A percentile compares a stretch with the other conserved stretches of the same genome.
Evolutionary conservation across 2,329 filamentous ascomycete genomes (phyloP).

Genomic region (Acrocalymma vagum): DNA sequence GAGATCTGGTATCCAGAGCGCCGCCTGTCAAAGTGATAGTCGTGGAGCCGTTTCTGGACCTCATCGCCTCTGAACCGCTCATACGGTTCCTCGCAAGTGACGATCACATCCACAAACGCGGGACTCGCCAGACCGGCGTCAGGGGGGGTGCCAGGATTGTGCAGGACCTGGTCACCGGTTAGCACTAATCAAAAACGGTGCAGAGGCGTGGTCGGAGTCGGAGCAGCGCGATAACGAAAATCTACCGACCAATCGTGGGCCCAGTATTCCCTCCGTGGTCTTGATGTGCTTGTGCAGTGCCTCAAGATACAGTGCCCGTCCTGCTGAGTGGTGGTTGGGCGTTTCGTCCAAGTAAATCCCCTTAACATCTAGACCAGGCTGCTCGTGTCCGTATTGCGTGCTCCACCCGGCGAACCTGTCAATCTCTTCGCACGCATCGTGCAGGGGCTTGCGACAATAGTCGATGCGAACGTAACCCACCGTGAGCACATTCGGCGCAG

Average conservation of each 20-base stretch:
- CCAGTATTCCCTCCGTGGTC: slow-evolving; percentile 6
- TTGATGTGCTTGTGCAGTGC: slow-evolving; percentile 9
- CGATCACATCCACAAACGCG: slow-evolving; percentile 5
- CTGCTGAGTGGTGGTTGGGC: slow-evolving; percentile 29
- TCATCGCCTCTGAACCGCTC: slow-evolving; percentile 2
- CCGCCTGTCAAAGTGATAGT: slow-evolving; percentile 1
- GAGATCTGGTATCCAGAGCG: slow-evolving; percentile 8
- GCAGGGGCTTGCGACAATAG: slow-evolving; percentile 42
- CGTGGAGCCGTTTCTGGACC: slow-evolving; percentile 3
- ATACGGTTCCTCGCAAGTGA: slow-evolving; percentile 9
- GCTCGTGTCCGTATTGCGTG: slow-evolving; percentile 20
- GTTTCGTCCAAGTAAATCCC: slow-evolving; percentile 62
- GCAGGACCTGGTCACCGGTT: slow-evolving; percentile 8
- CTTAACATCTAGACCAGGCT: slow-evolving; percentile 48
- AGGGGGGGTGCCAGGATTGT: slow-evolving; percentile 12
- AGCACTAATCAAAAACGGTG: neutral
- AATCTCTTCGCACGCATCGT: slow-evolving; percentile 45
- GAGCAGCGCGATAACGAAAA: neutral
- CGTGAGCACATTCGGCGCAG: slow-evolving; percentile 54
- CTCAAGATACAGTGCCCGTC: slow-evolving; percentile 7
- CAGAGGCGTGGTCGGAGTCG: neutral
- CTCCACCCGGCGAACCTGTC: slow-evolving; percentile 54
- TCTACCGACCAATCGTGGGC: slow-evolving; percentile 11
- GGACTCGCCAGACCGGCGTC: slow-evolving; percentile 6
- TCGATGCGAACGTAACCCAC: slow-evolving; percentile 59